Base-by-base conservation (phyloP, 2,329 filamentous ascomycete species). In the Teratosphaeria epicoccoides region DNA sequence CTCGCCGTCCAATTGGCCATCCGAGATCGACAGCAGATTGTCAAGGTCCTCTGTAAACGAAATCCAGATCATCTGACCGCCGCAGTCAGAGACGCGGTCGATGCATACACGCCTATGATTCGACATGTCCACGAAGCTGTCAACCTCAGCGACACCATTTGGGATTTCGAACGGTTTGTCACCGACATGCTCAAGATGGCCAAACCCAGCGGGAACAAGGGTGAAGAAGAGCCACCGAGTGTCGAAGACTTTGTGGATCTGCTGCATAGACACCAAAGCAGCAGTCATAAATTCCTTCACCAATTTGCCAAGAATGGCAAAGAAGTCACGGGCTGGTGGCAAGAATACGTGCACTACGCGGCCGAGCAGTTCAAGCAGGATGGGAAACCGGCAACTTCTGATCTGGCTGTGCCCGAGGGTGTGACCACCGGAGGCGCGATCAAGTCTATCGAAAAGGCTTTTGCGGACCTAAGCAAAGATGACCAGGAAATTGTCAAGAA, bases 51-150 rank as follows among this genome's bases (percentile, higher is more conserved):
- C 12, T 91, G 87, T 66, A 78, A 79, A 12, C 75, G 80, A 45
- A 79, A 76, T 23, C 87, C 87, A 0, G 87, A 91, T 59, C 74
- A 85, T 9, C 74, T 89, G n/a, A 90, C 87, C 0, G 76, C 80
- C 7, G 76, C 80, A 1, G 71, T 90, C 46, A 76, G 79, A 25
- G 83, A 88, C 52, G 67, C 76, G 0, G 78, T 89, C 5, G 72
- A 76, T 0, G 82, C 83, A 1, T 87, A 86, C 58, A 86, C 89
- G 49, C 85, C 85, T 0, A 81, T 89, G 53, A 87, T 93, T 51
- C 77, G 86, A 22, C 71, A 76, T 2, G 73, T 90, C 6, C 87
- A 91, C 64, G 78, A 85, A 50, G 78, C 79, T 2, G 77, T 89
- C 23, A 84, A 90, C 61, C 74, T 91, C 5, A 80, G 80, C 28